Base-by-base conservation (phyloP, 2,329 filamentous ascomycete species). In the Aspergillus hiratsukae region DNA sequence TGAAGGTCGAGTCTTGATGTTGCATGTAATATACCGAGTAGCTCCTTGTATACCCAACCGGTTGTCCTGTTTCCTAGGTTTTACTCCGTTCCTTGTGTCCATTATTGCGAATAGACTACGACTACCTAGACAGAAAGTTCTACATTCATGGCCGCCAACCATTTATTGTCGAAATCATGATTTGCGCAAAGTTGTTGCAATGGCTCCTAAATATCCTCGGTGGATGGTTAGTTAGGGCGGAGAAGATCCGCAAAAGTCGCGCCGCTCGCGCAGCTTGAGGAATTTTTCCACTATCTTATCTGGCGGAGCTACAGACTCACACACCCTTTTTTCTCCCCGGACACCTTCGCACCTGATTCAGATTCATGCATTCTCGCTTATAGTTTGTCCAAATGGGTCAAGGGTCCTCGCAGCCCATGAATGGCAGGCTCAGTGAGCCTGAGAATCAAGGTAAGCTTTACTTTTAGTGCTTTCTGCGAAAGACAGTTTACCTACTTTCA, bases 1-100 rank as follows among this genome's bases (percentile, higher is more conserved):
- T 77, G 69, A 71, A 73, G 56, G 59, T 75, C 41, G 67, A 66
- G 23, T 61, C 64, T 45, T 72, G 54, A 69, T 54, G 19, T 35
- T 43, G 40, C 41, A 46, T 46, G 21, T 46, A 9, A 23, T 46
- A 25, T 21, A 46, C 21, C 11, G 1, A 25, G 43, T 46, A 46
- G 43, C 21, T 23, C 43, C 8, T 14, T 27, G 19, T 25, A 46
- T 46, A 46, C 43, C 43, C 43, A 27, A 27, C 1, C 6, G 11
- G 9, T 27, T 23, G 31, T 25, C 11, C 14, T 27, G 11, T 23
- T 14, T 7, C 27, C 43, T 23, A 14, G 3, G 14, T 46, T 14
- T 11, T 7, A 14, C 21, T 46, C 43, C 9, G 4, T 23, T 45
- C 21, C 8, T 27, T 43, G 8, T 3, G 4, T 21, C 4, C 40